Evolutionary conservation across 2,329 filamentous ascomycete species (phyloP).

Genomic region (Orbilia oligospora): DNA sequence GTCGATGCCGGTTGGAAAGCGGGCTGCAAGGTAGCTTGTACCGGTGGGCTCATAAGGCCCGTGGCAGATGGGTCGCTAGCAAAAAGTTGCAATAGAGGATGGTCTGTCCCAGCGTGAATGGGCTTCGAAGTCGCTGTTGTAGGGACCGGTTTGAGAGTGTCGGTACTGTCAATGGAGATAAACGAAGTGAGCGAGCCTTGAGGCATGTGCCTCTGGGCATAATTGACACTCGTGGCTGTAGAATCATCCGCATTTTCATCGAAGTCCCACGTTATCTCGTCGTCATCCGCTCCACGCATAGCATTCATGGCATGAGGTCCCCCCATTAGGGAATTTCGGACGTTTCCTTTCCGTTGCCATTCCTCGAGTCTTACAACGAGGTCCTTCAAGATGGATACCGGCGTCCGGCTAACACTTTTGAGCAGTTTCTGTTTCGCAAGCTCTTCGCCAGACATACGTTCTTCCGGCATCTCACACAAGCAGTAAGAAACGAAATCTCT

Average conservation of each 20-base stretch:
- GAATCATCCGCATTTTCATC: conserved; percentile 39
- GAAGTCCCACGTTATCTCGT: conserved; percentile 59
- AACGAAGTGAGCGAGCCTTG: conserved; percentile 50
- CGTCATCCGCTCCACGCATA: conserved; percentile 28
- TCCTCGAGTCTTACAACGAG: conserved; percentile 63
- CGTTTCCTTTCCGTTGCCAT: conserved; percentile 63
- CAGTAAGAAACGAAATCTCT: conserved; percentile 81
- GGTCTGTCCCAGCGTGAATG: conserved; percentile 44
- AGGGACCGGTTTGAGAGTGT: conserved; percentile 44
- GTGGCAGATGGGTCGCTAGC: conserved; percentile 8
- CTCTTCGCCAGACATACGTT: conserved; percentile 73
- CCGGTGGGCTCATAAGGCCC: conserved; percentile 21
- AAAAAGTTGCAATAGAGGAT: conserved; percentile 55
- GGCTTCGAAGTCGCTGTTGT: conserved; percentile 30
- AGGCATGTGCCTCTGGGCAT: conserved; percentile 40
- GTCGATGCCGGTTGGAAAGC: conserved; percentile 49
- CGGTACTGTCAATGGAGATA: conserved; percentile 49
- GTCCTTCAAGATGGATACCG: conserved; percentile 63
- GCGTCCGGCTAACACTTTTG: conserved; percentile 60
- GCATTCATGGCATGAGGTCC: conserved; percentile 52
- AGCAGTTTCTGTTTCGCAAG: conserved; percentile 63
- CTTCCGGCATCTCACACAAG: conserved; percentile 77
- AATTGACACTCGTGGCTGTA: conserved; percentile 12
- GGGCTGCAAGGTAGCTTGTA: conserved; percentile 43
- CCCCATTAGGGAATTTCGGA: conserved; percentile 62